Evolutionary conservation across 805 yeast genomes (phyloP).

Genomic region (Barnettozyma sp.): DNA sequence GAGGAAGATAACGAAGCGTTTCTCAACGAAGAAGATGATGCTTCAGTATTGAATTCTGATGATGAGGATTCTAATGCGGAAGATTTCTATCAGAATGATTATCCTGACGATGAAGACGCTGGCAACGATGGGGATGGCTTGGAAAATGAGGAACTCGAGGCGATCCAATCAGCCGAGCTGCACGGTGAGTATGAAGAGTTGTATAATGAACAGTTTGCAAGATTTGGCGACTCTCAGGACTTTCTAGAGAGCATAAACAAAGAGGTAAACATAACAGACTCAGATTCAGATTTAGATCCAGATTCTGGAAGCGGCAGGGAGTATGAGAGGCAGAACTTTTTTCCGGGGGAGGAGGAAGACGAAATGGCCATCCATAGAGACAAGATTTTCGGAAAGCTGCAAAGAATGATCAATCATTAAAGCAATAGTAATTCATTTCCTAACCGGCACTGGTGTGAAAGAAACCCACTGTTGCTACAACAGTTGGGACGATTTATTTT

Average conservation of each 20-base stretch:
- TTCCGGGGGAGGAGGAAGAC: slow-evolving; percentile 46
- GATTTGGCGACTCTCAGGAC: slow-evolving; percentile 3
- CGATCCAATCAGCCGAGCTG: slow-evolving; percentile 3
- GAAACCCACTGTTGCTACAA: no score
- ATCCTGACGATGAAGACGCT: slow-evolving; percentile 90
- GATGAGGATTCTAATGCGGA: slow-evolving; percentile 90
- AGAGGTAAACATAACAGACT: no score
- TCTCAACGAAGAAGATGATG: slow-evolving; percentile 27
- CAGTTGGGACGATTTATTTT: no score
- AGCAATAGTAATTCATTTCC: no score
- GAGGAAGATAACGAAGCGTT: slow-evolving; percentile 35
- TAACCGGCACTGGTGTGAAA: no score
- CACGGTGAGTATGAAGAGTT: slow-evolving; percentile 7
- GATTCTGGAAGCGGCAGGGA: slow-evolving; percentile 28
- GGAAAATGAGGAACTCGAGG: slow-evolving; percentile 4
- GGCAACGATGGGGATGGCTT: slow-evolving; percentile 19
- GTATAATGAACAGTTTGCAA: slow-evolving; percentile 4
- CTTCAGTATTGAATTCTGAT: slow-evolving; percentile 46
- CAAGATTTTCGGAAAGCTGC: slow-evolving; percentile 34
- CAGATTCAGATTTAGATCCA: slow-evolving; percentile 62
- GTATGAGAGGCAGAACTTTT: slow-evolving; percentile 44
- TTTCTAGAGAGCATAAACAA: slow-evolving; percentile 4
- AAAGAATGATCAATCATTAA: slow-evolving; percentile 44
- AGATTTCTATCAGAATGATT: slow-evolving; percentile 85
- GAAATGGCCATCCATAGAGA: slow-evolving; percentile 45